These are phyloP conservation scores for Ascoidea rubescens DNA, from an alignment of 805 yeast species.

Conservation along the genomic window DNA sequence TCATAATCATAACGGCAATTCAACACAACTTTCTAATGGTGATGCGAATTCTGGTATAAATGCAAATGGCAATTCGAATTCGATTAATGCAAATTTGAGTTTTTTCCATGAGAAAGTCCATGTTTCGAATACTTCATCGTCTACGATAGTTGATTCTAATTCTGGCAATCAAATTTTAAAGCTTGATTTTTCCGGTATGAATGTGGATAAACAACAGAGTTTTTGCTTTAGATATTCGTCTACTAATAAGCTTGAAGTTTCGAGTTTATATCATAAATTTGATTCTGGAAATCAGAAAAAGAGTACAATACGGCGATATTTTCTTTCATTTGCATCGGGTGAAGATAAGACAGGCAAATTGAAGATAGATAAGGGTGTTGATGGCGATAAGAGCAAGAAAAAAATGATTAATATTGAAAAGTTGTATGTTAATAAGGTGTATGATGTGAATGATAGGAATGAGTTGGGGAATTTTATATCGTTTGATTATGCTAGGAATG, in stretches of 20 bases:
- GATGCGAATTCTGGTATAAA: not conserved
- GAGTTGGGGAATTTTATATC: slow-evolving; percentile 1
- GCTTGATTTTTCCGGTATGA: not conserved
- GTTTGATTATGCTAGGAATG: slow-evolving; percentile 5
- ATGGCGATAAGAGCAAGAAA: slow-evolving; percentile 30
- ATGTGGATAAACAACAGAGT: not conserved
- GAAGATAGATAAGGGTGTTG: no score
- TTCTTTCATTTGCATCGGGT: no score
- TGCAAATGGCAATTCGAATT: no score
- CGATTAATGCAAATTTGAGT: no score
- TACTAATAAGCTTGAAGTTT: not conserved
- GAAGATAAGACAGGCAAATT: no score
- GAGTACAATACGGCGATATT: not conserved
- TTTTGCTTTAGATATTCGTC: not conserved
- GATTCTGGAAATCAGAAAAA: not conserved
- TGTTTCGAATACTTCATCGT: not conserved
- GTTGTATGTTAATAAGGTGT: slow-evolving; percentile 7
- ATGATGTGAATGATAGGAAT: slow-evolving; percentile 1
- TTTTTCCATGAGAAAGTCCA: no score
- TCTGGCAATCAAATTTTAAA: not conserved
- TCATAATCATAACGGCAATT: not conserved
- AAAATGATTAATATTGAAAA: slow-evolving; percentile 92
- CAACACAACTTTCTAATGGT: not conserved
- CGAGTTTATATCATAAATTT: not conserved
- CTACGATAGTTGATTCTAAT: not conserved